Percentiles rank a stretch among this genome's conserved stretches.
Conservation (phyloP, 371 early-diverging fungal species). For the Mucor piriformis region DNA sequence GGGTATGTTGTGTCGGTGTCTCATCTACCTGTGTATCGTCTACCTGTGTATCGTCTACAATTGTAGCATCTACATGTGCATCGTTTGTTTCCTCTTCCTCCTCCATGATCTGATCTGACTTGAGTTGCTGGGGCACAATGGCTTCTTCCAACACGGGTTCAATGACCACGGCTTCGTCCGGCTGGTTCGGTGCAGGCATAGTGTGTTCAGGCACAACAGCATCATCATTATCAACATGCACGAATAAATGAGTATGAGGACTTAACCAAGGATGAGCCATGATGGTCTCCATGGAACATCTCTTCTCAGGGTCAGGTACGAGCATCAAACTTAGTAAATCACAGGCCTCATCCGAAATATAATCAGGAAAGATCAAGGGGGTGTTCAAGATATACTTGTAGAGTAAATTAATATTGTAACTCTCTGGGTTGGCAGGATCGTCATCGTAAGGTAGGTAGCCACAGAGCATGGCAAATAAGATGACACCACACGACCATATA, state of each 20-base stretch:
- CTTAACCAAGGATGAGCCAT: conserved; percentile 80
- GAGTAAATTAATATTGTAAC: conserved; percentile 94
- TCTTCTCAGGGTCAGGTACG: conserved; percentile 84
- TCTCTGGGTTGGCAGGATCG: conserved; percentile 95
- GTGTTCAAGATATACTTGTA: conserved; percentile 96
- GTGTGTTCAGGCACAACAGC: no score
- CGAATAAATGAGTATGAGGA: conserved; percentile 38
- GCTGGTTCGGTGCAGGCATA: conserved; percentile 24
- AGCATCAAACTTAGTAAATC: conserved; percentile 89
- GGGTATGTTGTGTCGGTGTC: no score
- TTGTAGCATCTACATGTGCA: no score
- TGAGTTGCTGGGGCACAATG: no score
- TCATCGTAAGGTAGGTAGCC: conserved; percentile 99
- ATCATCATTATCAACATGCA: not conserved
- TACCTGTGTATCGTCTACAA: no score
- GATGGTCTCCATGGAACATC: conserved; percentile 88
- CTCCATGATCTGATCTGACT: no score
- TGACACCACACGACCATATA: conserved; percentile 96
- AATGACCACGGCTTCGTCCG: conserved; percentile 7
- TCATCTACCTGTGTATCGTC: no score
- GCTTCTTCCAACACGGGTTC: no score
- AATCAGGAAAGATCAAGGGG: conserved; percentile 87
- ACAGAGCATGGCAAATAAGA: conserved; percentile 95
- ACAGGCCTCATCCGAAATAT: conserved; percentile 81
- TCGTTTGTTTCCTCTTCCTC: no score